Evolutionary conservation across 208 protist genomes (phyloP).

Genomic region (Leptomonas pyrrhocoris): DNA sequence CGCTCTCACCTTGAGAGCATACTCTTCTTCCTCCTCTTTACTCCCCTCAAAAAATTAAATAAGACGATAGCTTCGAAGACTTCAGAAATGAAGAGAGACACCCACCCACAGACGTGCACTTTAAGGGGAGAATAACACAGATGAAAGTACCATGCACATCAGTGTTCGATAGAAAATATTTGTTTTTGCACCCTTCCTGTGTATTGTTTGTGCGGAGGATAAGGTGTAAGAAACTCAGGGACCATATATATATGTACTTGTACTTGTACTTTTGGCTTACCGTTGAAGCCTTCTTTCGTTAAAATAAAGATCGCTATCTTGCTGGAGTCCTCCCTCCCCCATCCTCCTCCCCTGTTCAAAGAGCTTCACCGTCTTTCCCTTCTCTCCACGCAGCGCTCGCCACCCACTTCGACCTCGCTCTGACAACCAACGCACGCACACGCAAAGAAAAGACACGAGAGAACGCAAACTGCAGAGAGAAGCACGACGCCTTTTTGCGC

Average conservation of each 20-base stretch:
- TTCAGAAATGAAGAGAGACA: background rate
- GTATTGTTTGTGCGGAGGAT: background rate
- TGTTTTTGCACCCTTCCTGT: background rate
- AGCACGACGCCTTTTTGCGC: too few relatives aligned
- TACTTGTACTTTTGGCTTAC: conserved; percentile 11
- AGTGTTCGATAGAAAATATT: background rate
- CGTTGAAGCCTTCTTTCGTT: too few relatives aligned
- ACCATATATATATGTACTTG: background rate
- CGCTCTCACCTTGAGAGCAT: background rate
- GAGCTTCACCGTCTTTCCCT: too few relatives aligned
- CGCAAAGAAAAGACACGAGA: too few relatives aligned
- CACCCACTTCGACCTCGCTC: too few relatives aligned
- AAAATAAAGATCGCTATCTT: too few relatives aligned
- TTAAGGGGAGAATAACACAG: background rate
- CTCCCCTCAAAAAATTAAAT: background rate
- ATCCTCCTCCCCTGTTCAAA: too few relatives aligned
- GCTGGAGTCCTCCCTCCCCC: too few relatives aligned
- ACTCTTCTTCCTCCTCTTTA: background rate
- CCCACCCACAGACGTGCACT: background rate
- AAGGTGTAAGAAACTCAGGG: background rate
- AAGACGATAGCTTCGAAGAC: background rate
- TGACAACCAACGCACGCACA: too few relatives aligned
- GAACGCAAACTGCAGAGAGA: too few relatives aligned
- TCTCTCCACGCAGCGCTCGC: too few relatives aligned
- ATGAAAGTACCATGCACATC: background rate